Evolutionary conservation across 2,329 filamentous ascomycete genomes (phyloP), one percentile per base, ranked within the genome.

Genomic region (Dactylellina haptotyla): DNA sequence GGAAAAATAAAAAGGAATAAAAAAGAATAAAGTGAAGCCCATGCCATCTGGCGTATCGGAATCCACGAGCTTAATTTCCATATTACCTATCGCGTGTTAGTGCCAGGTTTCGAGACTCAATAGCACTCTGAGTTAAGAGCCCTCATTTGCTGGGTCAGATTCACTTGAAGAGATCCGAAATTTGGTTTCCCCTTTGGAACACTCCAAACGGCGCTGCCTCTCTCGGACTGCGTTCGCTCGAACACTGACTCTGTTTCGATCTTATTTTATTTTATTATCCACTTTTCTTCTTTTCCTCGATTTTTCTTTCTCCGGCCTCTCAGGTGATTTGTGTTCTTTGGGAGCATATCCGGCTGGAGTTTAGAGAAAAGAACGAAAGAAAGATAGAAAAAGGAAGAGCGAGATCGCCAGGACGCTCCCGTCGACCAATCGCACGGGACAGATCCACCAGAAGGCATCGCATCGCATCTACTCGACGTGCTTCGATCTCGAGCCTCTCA

Each of bases 51-150:
- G 62, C 59, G 59, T 72, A 65, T 65, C 45, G 67, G 67, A 72
- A 51, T 46, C 59, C 51, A 51, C 46, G 46, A 71, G 66, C 58
- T 64, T 71, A 64, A 64, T 65, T 72, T 72, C 58, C 58, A 72
- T 30, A 71, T 71, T 63, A 45, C 66, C 58, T 71, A 71, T 71
- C 66, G 66, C 66, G 66, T 71, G 66, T 71, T 71, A 63, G 66
- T 64, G 66, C 53, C 32, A 14, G 51, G 54, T 69, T 69, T 62
- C 48, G 56, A 61, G 54, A 54, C 46, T 62, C 46, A 61, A 54
- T 62, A 67, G 53, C 45, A 58, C 51, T 48, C 32, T 32, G 45
- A 45, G 43, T 39, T 69, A 69, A 69, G 64, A 56, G 37, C 34
- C 23, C 46, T 61, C 56, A 69, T 69, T 69, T 69, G 56, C 56